Evolutionary conservation across 2,329 filamentous ascomycete species (phyloP), one percentile per base, ranked within the genome.

Genomic region (Epichloe aotearoae): DNA sequence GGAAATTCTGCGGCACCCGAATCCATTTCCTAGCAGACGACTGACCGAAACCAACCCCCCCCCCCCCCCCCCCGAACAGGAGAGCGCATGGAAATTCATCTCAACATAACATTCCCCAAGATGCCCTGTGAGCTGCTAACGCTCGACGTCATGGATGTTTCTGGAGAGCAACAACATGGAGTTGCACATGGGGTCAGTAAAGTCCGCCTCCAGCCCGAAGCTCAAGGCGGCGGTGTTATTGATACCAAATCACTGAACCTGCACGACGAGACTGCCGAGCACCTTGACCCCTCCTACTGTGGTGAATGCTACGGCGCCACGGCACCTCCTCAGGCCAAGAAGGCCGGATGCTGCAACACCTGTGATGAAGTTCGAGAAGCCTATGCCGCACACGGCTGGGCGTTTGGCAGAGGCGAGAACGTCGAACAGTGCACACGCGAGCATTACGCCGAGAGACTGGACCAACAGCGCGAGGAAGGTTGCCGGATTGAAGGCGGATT

Each of bases 71-170:
- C 23, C 23, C 5, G 1, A 50, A 51, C 59, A 88, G 86, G 88
- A 67, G 90, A 98, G 75, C 88, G 91, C 69, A 97, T 98, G 91
- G 93, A 97, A 67, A 98, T 98, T 57, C 89, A 95, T 67, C 79
- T 98, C 69, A 98, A 98, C 73, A 83, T 98, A 53, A 93, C 88
- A 45, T 98, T 98, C 66, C 93, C 93, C 10, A 83, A 83, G 55
- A 79, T 98, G 58, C 93, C 93, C 10, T 98, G 93, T 72, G 91
- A 97, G 69, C 81, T 98, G 48, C 75, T 97, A 57, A 96, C 93
- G 12, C 83, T 98, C 60, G 93, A 98, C 66, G 91, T 98, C 51
- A 98, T 98, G 93, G 93, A 98, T 70, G 91, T 97, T 26, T 95
- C 89, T 20, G 93, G 93, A 56, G 93, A 98, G 69, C 86, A 96